Conservation (phyloP, 2,329 filamentous ascomycete genomes). For the Talaromyces sp. region DNA sequence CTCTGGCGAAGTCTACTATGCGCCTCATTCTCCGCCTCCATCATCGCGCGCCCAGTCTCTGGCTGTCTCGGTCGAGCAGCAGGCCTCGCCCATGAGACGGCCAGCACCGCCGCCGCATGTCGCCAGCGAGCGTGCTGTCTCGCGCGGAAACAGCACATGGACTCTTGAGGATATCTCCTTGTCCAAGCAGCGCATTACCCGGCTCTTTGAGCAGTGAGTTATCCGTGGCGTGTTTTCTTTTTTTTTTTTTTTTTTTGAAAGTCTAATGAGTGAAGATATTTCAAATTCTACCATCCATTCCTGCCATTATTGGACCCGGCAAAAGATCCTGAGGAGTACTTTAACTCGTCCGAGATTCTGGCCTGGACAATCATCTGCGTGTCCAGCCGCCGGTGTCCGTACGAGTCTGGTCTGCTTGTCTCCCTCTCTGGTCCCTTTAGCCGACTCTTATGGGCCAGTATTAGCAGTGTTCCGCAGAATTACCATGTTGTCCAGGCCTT, state of each 20-base stretch:
- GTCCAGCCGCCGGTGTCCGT: conserved; percentile 52
- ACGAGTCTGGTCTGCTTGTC: conserved; percentile 48
- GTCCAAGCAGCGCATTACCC: conserved; percentile 31
- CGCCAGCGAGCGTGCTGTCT: conserved; percentile 25
- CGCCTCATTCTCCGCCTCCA: conserved; percentile 22
- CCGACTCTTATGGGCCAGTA: conserved; percentile 54
- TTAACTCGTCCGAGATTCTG: conserved; percentile 51
- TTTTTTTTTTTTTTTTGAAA: not conserved
- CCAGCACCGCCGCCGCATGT: conserved; percentile 25
- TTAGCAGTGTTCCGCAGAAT: conserved; percentile 53
- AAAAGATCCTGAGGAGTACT: conserved; percentile 51
- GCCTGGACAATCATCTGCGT: conserved; percentile 61
- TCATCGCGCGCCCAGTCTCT: conserved; percentile 23
- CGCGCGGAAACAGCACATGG: conserved; percentile 37
- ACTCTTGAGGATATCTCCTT: conserved; percentile 44
- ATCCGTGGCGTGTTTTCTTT: conserved; percentile 9
- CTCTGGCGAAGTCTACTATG: conserved; percentile 28
- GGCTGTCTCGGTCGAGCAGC: conserved; percentile 27
- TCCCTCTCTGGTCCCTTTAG: conserved; percentile 47
- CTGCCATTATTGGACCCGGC: conserved; percentile 54
- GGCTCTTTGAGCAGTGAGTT: conserved; percentile 39
- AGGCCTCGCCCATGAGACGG: conserved; percentile 23
- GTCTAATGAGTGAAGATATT: conserved; percentile 44
- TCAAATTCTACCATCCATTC: conserved; percentile 57
- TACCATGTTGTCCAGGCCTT: conserved; percentile 60